A percentile compares a stretch with the other conserved stretches of the same genome.
phyloP scores from a whole-genome alignment of 2,329 filamentous ascomycete genomes.

The Talaromyces amestolkiae region DNA sequence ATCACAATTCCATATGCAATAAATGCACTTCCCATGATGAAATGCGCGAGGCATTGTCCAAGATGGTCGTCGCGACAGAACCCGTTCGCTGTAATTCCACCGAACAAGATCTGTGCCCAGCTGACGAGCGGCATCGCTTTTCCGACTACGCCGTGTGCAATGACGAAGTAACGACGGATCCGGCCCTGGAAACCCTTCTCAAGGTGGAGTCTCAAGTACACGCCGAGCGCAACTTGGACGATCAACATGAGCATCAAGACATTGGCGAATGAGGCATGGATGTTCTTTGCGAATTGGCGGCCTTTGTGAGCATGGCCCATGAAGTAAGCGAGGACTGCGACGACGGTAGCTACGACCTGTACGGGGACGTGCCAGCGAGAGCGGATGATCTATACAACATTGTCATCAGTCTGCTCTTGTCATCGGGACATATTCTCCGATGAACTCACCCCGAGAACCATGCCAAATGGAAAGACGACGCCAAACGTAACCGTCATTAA shows the following conservation, averaged over 20 bases:
- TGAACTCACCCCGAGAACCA: slow-evolving; percentile 77
- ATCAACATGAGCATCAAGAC: slow-evolving; percentile 76
- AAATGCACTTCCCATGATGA: slow-evolving; percentile 98
- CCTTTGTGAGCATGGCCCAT: slow-evolving; percentile 89
- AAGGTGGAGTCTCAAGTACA: slow-evolving; percentile 87
- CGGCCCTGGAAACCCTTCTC: slow-evolving; percentile 77
- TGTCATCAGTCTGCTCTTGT: neutral
- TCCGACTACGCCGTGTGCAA: slow-evolving; percentile 75
- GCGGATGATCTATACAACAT: slow-evolving; percentile 66
- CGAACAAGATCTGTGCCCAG: slow-evolving; percentile 95
- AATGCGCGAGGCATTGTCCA: slow-evolving; percentile 91
- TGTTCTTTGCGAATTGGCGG: slow-evolving; percentile 77
- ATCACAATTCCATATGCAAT: slow-evolving; percentile 89
- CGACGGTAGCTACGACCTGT: slow-evolving; percentile 69
- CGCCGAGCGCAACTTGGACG: slow-evolving; percentile 72
- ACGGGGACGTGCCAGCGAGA: slow-evolving; percentile 93
- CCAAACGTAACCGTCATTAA: slow-evolving; percentile 85
- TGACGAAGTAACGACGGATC: slow-evolving; percentile 69
- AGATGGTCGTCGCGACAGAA: slow-evolving; percentile 91
- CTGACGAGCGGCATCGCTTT: slow-evolving; percentile 81
- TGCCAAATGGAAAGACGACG: slow-evolving; percentile 86
- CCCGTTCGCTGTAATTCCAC: slow-evolving; percentile 84
- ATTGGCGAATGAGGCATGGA: slow-evolving; percentile 77
- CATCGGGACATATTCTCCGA: neutral
- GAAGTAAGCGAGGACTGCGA: slow-evolving; percentile 83